phyloP scores from a whole-genome alignment of 1,139 yeast species.

The Protomyces gravidus region DNA sequence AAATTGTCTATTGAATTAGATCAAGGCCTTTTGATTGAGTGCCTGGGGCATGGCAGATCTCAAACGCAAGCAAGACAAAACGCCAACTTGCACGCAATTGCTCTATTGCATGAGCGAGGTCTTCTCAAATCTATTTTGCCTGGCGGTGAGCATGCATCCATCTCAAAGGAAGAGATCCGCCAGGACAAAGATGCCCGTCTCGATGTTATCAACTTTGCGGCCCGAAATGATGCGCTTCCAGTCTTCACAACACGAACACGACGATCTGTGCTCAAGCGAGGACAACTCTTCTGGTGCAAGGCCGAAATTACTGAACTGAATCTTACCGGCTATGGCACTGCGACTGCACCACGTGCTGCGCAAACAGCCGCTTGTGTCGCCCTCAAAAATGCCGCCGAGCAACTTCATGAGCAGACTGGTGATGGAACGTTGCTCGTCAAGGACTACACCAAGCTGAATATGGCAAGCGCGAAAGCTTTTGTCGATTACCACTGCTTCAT shows the following conservation, averaged over 20 bases:
- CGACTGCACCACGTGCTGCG: constrained; percentile 11
- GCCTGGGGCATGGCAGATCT: constrained; percentile 16
- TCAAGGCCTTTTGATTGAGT: constrained; percentile 1
- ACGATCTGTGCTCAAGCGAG: constrained; percentile 7
- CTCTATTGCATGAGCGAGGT: constrained; percentile 8
- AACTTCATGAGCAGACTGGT: constrained; percentile 22
- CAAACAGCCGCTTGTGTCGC: constrained; percentile 26
- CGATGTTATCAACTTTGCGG: constrained; percentile 23
- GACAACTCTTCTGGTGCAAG: neutral
- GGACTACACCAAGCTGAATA: constrained; percentile 29
- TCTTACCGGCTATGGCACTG: constrained; percentile 16
- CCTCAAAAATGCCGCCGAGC: constrained; percentile 30
- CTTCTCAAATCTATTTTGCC: constrained; percentile 20
- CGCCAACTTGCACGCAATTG: constrained; percentile 19
- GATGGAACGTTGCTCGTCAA: constrained; percentile 26
- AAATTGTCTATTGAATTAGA: constrained; percentile 3
- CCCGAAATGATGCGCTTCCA: constrained; percentile 23
- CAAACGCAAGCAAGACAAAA: constrained; percentile 7
- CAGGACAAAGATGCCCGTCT: constrained; percentile 12
- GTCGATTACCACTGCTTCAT: constrained; percentile 30
- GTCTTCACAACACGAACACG: constrained; percentile 11
- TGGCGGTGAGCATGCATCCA: constrained; percentile 10
- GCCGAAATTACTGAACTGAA: constrained; percentile 10
- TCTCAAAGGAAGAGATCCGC: neutral
- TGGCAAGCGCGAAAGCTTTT: constrained; percentile 32